phyloP scores from a whole-genome alignment of 1,284 basidiomycete genomes.

The Leccinum insigne region DNA sequence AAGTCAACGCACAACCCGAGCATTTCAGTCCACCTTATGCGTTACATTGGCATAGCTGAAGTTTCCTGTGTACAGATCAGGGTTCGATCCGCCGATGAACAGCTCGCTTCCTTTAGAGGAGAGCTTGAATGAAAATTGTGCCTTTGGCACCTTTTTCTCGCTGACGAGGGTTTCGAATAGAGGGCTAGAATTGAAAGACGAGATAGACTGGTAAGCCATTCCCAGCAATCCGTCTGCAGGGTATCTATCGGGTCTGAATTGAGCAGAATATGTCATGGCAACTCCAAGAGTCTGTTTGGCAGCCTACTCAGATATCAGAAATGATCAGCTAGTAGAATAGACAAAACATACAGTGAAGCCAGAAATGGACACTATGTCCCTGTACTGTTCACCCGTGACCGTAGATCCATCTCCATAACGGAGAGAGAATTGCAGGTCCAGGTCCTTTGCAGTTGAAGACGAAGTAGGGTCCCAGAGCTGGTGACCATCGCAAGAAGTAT shows the following conservation, averaged over 20 bases:
- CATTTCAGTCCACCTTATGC: conserved; percentile 19
- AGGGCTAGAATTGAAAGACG: conserved; percentile 17
- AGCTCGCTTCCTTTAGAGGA: conserved; percentile 30
- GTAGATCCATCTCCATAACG: conserved; percentile 54
- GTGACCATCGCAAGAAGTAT: conserved; percentile 31
- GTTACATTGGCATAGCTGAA: conserved; percentile 30
- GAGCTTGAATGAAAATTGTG: conserved; percentile 42
- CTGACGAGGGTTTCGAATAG: conserved; percentile 26
- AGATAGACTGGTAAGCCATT: conserved; percentile 31
- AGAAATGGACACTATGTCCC: conserved; percentile 44
- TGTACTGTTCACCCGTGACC: conserved; percentile 52
- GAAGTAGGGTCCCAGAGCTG: conserved; percentile 32
- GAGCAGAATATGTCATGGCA: conserved; percentile 26
- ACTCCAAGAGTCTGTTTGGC: conserved; percentile 33
- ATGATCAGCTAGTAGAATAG: background rate
- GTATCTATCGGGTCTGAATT: conserved; percentile 18
- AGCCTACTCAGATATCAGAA: conserved; percentile 13
- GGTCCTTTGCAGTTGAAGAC: conserved; percentile 38
- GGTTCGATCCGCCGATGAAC: conserved; percentile 37
- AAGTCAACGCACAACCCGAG: background rate
- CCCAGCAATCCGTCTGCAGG: conserved; percentile 35
- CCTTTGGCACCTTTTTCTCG: conserved; percentile 19
- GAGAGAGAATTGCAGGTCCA: conserved; percentile 41
- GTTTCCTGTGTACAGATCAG: conserved; percentile 13
- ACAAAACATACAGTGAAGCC: conserved; percentile 9